Base-by-base conservation (phyloP, 2,329 filamentous ascomycete species). In the Beauveria caledonica region DNA sequence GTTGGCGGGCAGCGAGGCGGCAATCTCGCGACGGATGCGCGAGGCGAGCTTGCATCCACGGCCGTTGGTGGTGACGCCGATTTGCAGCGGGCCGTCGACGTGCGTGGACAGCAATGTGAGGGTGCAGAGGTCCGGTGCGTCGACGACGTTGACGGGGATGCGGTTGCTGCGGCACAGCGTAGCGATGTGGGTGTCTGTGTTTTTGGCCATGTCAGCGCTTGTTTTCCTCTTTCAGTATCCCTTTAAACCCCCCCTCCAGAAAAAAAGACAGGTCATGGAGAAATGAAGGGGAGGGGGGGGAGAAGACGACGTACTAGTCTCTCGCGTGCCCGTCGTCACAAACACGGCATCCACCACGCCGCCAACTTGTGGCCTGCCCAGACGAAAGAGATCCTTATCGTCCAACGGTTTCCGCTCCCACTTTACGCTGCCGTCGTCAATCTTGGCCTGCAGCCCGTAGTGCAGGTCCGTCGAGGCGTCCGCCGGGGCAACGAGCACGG, bases 61-160 rank as follows among this genome's bases (percentile, higher is more conserved):
- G 21, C 94, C 93, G 62, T 95, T 97, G 1, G 94, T 97, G 3
- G 94, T 97, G 61, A 99, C 89, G 63, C 94, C 94, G 63, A 99
- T 88, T 71, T 97, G 94, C 45, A 99, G 80, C 10, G 94, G 93
- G 0, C 94, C 94, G 69, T 97, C 92, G 59, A 84, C 86, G 72
- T 97, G 86, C 8, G 90, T 95, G 25, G 92, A 94, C 50, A 97
- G 85, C 57, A 99, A 81, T 5, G 89, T 88, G 72, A 99, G 96
- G 27, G 90, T 90, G 77, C 92, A 97, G 17, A 97, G 86, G 39
- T 85, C 81, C 0, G 93, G 90, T 0, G 89, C 84, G 75, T 99
- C 94, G 62, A 91, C 85, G 27, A 97, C 91, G 73, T 99, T 99
- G 70, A 99, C 81, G 36, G 93, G 93, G 66, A 99, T 94, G 49